phyloP scores from a whole-genome alignment of 371 early-diverging fungal genomes.

The Entomophthora muscae region DNA sequence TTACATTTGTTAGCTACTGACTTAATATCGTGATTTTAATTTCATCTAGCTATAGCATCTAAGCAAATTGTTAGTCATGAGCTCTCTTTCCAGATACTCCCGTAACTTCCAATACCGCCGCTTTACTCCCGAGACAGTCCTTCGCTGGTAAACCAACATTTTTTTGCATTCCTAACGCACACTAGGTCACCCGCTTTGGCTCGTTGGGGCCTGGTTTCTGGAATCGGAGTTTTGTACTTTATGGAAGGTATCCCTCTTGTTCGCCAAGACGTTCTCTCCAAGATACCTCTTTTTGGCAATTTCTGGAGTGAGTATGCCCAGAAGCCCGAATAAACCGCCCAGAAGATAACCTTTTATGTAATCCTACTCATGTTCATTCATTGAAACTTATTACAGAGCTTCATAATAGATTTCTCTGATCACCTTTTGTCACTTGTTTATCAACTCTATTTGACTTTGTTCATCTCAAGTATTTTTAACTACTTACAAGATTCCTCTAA shows the following conservation, averaged over 20 bases:
- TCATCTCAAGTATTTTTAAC: too few relatives aligned
- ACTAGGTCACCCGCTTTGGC: slow-evolving; percentile 26
- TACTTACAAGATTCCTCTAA: too few relatives aligned
- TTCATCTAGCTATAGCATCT: too few relatives aligned
- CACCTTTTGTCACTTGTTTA: too few relatives aligned
- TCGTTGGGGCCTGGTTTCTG: slow-evolving; percentile 42
- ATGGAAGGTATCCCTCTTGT: slow-evolving; percentile 39
- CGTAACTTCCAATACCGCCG: neutral
- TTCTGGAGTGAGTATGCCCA: slow-evolving; percentile 20
- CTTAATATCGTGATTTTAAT: too few relatives aligned
- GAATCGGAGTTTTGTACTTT: slow-evolving; percentile 31
- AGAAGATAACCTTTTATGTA: too few relatives aligned
- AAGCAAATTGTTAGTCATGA: neutral
- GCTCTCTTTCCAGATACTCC: neutral
- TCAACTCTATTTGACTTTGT: too few relatives aligned
- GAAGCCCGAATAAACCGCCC: neutral
- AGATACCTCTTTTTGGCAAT: slow-evolving; percentile 33
- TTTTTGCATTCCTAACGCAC: too few relatives aligned
- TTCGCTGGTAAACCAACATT: slow-evolving; percentile 3
- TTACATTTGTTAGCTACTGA: too few relatives aligned
- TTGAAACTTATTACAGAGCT: too few relatives aligned
- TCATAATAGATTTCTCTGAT: too few relatives aligned
- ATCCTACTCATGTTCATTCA: too few relatives aligned
- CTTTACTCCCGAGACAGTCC: slow-evolving; percentile 3
- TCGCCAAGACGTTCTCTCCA: slow-evolving; percentile 33